phyloP scores from a whole-genome alignment of 2,329 filamentous ascomycete genomes.

The Neopestalotiopsis sp. region DNA sequence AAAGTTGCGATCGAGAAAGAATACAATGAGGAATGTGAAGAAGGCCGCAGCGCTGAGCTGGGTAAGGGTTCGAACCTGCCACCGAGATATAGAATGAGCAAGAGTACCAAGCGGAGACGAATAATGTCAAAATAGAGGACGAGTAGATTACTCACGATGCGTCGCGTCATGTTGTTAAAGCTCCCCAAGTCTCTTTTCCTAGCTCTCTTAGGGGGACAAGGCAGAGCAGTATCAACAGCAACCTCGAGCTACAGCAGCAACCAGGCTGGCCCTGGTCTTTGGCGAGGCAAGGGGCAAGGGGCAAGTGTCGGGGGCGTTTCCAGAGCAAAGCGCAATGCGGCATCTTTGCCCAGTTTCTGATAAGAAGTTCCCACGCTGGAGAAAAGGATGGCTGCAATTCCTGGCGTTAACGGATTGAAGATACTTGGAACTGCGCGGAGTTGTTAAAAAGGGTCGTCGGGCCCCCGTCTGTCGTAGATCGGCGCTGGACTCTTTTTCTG shows the following conservation, averaged over 20 bases:
- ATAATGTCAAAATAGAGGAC: neutral
- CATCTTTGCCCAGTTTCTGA: slow-evolving; percentile 20
- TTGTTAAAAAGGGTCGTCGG: neutral
- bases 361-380: neutral
- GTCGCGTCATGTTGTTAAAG: slow-evolving; percentile 38
- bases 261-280: neutral
- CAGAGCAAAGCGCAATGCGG: slow-evolving; percentile 20
- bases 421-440: neutral
- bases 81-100: neutral
- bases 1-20: slow-evolving; percentile 88
- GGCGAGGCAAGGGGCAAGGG: neutral
- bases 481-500: neutral
- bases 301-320: slow-evolving; percentile 19
- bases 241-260: neutral
- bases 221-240: neutral
- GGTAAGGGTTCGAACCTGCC: slow-evolving; percentile 69
- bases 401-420: neutral
- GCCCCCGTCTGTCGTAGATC: neutral
- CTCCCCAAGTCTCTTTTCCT: neutral
- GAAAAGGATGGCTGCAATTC: neutral
- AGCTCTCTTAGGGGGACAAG: neutral
- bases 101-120: neutral
- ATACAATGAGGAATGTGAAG: slow-evolving; percentile 73
- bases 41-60: slow-evolving; percentile 73
- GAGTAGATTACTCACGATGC: slow-evolving; percentile 34